A percentile compares a stretch with the other conserved stretches of the same genome.
These are phyloP conservation scores for Achlya hypogyna DNA, from an alignment of 352 stramenopile species.

Conservation along the genomic window DNA sequence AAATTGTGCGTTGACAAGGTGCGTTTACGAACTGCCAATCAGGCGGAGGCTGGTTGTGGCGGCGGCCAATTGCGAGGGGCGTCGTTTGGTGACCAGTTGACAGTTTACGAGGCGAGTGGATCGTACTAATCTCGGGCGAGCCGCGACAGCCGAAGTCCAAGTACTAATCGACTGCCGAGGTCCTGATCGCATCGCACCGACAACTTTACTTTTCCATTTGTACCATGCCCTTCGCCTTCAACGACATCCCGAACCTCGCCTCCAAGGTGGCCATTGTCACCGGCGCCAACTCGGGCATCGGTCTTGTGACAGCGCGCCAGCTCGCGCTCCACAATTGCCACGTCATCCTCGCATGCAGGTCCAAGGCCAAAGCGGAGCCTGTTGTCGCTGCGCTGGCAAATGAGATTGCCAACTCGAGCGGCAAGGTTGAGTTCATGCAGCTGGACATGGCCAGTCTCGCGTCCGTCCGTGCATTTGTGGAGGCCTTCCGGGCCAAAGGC, in stretches of 20 bases:
- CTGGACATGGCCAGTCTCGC: slow-evolving; percentile 34
- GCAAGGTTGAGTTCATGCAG: slow-evolving; percentile 31
- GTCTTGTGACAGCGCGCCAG: slow-evolving; percentile 30
- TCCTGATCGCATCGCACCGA: too few species aligned
- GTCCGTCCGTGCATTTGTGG: slow-evolving; percentile 37
- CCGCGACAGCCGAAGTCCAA: too few species aligned
- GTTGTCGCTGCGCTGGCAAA: slow-evolving; percentile 21
- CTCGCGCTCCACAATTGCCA: slow-evolving; percentile 27
- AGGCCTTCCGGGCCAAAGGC: slow-evolving; percentile 28
- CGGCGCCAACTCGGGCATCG: slow-evolving; percentile 35
- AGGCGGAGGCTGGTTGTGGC: too few species aligned
- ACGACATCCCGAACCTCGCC: slow-evolving; percentile 24
- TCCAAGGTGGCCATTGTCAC: slow-evolving; percentile 30
- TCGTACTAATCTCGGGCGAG: too few species aligned
- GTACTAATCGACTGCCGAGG: too few species aligned
- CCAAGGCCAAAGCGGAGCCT: slow-evolving; percentile 8
- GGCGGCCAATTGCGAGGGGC: too few species aligned
- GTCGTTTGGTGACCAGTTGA: too few species aligned
- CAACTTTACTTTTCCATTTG: too few species aligned
- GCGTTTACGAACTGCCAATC: too few species aligned
- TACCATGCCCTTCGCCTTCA: slow-evolving; percentile 2
- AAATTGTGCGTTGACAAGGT: too few species aligned
- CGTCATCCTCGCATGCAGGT: slow-evolving; percentile 37
- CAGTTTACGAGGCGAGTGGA: too few species aligned
- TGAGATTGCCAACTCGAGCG: slow-evolving; percentile 15